Conservation (phyloP, 2,329 filamentous ascomycete species). For the Xenoacremonium recifei region DNA sequence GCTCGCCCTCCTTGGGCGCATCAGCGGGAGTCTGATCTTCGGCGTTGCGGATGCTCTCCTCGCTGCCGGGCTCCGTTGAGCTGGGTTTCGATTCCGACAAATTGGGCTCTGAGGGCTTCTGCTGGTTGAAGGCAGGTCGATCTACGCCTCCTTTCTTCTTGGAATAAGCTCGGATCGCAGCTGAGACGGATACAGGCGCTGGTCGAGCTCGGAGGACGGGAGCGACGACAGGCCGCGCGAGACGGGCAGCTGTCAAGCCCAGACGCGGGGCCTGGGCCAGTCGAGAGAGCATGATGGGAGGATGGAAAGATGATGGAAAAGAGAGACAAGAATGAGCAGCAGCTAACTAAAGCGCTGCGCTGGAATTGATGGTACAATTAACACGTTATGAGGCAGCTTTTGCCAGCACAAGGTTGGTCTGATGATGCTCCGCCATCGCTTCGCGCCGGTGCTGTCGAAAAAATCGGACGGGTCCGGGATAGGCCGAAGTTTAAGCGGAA, state of each 20-base stretch:
- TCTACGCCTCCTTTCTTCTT: constrained; percentile 16
- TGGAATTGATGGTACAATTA: constrained; percentile 12
- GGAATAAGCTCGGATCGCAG: constrained; percentile 30
- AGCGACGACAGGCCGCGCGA: constrained; percentile 24
- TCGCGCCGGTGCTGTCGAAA: constrained; percentile 21
- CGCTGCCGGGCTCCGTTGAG: constrained; percentile 11
- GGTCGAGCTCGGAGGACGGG: constrained; percentile 25
- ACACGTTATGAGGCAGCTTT: constrained; percentile 9
- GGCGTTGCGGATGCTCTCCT: constrained; percentile 19
- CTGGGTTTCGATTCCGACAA: constrained; percentile 11
- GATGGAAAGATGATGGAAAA: constrained; percentile 1
- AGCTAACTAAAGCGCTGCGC: constrained; percentile 2
- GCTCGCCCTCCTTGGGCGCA: constrained; percentile 33
- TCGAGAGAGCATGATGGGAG: constrained; percentile 39
- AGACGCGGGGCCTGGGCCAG: constrained; percentile 32
- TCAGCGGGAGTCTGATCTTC: constrained; percentile 24
- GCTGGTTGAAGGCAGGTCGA: constrained; percentile 6
- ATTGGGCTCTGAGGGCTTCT: constrained; percentile 18
- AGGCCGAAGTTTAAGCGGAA: background rate
- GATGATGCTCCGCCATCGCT: constrained; percentile 28
- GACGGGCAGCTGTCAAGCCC: constrained; percentile 29
- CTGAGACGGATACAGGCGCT: constrained; percentile 17
- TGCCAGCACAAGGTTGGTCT: constrained; percentile 19
- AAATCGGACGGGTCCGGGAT: constrained; percentile 21
- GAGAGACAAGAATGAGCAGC: constrained; percentile 1